Conservation (phyloP, 495 filamentous ascomycete species). For the Trichoderma virens region DNA sequence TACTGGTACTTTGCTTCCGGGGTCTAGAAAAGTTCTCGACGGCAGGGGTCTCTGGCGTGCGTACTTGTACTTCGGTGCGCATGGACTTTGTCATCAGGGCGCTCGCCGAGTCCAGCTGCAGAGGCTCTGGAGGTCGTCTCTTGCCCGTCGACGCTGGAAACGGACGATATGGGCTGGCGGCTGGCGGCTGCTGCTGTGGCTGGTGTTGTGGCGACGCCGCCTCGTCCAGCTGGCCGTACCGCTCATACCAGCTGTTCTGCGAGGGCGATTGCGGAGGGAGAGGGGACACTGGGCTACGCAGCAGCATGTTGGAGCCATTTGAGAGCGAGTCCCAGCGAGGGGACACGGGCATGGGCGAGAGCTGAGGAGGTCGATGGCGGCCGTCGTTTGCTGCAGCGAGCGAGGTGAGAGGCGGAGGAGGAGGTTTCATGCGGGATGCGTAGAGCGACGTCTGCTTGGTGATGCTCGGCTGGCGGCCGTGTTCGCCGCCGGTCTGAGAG, state of each 20-base stretch:
- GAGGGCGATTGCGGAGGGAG: conserved; percentile 14
- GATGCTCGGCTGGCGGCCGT: conserved; percentile 5
- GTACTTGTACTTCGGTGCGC: conserved; percentile 18
- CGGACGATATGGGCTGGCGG: neutral
- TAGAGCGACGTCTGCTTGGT: neutral
- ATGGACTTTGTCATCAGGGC: conserved; percentile 19
- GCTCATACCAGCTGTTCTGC: conserved; percentile 13
- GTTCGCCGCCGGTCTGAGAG: neutral
- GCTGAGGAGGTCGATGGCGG: conserved; percentile 12
- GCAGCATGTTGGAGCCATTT: conserved; percentile 14
- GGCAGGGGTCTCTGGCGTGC: conserved; percentile 19
- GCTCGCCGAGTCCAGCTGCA: neutral
- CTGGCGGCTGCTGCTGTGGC: neutral
- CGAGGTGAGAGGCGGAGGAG: conserved; percentile 1
- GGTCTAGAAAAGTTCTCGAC: conserved; percentile 49
- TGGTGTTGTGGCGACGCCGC: neutral
- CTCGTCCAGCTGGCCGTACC: neutral
- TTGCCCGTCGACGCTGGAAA: neutral
- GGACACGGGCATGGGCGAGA: conserved; percentile 21
- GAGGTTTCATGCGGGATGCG: conserved; percentile 3
- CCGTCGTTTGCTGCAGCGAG: conserved; percentile 16
- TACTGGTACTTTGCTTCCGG: conserved; percentile 33
- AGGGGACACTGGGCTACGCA: conserved; percentile 12
- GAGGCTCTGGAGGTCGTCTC: neutral
- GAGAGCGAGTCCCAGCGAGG: conserved; percentile 39